Percentiles rank a stretch among this genome's conserved stretches.
These are phyloP conservation scores for Stellera chamaejasme DNA, from an alignment of 345 rosid genomes.

Conservation along the genomic window DNA sequence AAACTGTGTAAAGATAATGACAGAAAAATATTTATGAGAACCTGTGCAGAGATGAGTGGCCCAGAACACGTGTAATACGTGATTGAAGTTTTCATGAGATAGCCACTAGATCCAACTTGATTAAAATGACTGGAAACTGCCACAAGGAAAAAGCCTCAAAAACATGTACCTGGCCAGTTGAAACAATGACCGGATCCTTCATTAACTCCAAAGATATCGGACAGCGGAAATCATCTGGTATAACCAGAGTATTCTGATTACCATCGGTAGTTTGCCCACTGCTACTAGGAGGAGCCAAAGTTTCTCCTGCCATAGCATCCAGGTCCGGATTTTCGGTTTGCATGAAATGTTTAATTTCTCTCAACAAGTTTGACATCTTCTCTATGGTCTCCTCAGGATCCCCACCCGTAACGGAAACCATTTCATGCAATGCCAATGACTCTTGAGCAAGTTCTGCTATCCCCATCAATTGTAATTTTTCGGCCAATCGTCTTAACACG, in stretches of 20 bases:
- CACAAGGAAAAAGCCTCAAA: slow-evolving; percentile 9
- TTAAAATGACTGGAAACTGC: not conserved
- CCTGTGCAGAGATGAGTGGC: not conserved
- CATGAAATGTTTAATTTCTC: slow-evolving; percentile 80
- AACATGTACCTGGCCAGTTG: slow-evolving; percentile 81
- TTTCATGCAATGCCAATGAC: slow-evolving; percentile 84
- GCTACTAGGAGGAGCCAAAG: slow-evolving; percentile 29
- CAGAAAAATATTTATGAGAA: not conserved
- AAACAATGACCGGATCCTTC: slow-evolving; percentile 97
- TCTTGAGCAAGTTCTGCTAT: slow-evolving; percentile 77
- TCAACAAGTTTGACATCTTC: slow-evolving; percentile 75
- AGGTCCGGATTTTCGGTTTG: slow-evolving; percentile 59
- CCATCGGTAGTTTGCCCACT: slow-evolving; percentile 57
- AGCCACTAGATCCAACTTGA: too few relatives aligned
- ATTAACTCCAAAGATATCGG: slow-evolving; percentile 94
- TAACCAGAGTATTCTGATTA: slow-evolving; percentile 53
- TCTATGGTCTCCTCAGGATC: slow-evolving; percentile 79
- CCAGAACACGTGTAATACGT: too few relatives aligned
- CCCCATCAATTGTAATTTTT: slow-evolving; percentile 65
- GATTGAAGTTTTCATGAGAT: too few relatives aligned
- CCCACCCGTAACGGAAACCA: slow-evolving; percentile 60
- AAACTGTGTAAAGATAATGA: not conserved
- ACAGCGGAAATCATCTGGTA: slow-evolving; percentile 96
- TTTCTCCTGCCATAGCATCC: slow-evolving; percentile 36
- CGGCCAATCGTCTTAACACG: slow-evolving; percentile 50